These are phyloP conservation scores for Myxozyma kluyveri DNA, from an alignment of 805 yeast genomes.

Conservation along the genomic window DNA sequence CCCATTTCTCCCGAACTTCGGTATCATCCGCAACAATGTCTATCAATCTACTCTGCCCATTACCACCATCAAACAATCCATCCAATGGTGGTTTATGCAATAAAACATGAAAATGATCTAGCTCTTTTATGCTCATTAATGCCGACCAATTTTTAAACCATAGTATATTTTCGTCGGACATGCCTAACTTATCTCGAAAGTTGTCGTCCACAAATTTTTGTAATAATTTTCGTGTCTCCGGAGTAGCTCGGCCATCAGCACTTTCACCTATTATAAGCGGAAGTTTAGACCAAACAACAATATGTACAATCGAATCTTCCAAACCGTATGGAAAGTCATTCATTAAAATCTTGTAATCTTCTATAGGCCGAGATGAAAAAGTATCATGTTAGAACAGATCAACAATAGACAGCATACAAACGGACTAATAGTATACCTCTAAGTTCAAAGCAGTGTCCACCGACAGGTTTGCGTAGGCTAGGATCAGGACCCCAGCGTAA, in stretches of 20 bases:
- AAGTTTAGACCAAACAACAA: constrained; percentile 59
- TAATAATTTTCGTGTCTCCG: constrained; percentile 41
- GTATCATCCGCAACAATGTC: constrained; percentile 14
- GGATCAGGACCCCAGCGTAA: constrained; percentile 35
- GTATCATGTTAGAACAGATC: no score
- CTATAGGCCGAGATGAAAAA: no score
- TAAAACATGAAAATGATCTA: constrained; percentile 58
- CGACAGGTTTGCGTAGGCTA: constrained; percentile 4
- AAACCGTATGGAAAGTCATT: constrained; percentile 60
- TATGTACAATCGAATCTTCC: constrained; percentile 47
- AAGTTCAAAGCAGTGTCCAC: constrained; percentile 25
- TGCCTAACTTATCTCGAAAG: constrained; percentile 43
- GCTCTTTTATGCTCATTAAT: constrained; percentile 52
- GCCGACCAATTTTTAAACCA: constrained; percentile 62
- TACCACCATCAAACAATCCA: constrained; percentile 11
- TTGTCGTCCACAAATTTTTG: constrained; percentile 44
- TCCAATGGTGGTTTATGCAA: constrained; percentile 36
- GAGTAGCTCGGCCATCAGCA: constrained; percentile 40
- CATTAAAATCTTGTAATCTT: constrained; percentile 43
- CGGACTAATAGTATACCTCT: constrained; percentile 11
- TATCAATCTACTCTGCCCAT: constrained; percentile 10
- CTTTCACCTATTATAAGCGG: constrained; percentile 40
- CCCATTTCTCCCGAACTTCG: constrained; percentile 15
- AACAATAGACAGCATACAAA: neutral
- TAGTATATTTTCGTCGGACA: constrained; percentile 41